Conservation (phyloP, 495 filamentous ascomycete species). For the Penicillium malachiteum region DNA sequence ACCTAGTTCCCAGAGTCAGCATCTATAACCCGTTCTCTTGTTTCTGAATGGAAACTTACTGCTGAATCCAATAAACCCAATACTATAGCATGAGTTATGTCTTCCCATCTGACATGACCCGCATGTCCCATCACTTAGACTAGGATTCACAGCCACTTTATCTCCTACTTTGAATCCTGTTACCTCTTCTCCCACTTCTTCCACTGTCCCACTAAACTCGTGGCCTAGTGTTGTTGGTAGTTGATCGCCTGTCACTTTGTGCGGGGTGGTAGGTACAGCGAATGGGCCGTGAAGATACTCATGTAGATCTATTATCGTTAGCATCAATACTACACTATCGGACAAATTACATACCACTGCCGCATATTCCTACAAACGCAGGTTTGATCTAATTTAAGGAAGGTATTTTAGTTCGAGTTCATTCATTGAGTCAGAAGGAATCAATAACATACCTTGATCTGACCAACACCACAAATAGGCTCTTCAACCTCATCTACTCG, state of each 20-base stretch:
- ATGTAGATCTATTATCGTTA: constrained; percentile 50
- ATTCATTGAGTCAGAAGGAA: neutral
- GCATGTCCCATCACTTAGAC: constrained; percentile 58
- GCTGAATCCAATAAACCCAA: constrained; percentile 61
- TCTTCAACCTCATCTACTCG: constrained; percentile 42
- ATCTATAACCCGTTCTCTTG: too few species aligned
- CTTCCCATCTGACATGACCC: constrained; percentile 48
- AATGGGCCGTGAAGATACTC: constrained; percentile 57
- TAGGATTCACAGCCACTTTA: constrained; percentile 58
- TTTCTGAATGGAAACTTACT: constrained; percentile 27
- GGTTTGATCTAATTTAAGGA: constrained; percentile 25
- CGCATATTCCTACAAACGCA: constrained; percentile 38
- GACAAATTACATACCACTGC: constrained; percentile 24
- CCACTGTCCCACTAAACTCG: constrained; percentile 59
- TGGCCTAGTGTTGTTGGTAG: constrained; percentile 61
- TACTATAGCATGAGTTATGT: constrained; percentile 55
- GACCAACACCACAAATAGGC: constrained; percentile 35
- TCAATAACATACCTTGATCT: constrained; percentile 37
- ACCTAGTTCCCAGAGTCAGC: constrained; percentile 9
- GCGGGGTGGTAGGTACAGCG: constrained; percentile 55
- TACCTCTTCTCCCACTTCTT: constrained; percentile 57
- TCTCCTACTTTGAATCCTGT: constrained; percentile 51
- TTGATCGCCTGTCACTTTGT: constrained; percentile 56
- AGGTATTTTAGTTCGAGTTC: neutral
- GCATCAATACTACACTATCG: neutral